These are phyloP conservation scores for Mycena rebaudengoi DNA, from an alignment of 768 basidiomycete genomes.

Conservation along the genomic window DNA sequence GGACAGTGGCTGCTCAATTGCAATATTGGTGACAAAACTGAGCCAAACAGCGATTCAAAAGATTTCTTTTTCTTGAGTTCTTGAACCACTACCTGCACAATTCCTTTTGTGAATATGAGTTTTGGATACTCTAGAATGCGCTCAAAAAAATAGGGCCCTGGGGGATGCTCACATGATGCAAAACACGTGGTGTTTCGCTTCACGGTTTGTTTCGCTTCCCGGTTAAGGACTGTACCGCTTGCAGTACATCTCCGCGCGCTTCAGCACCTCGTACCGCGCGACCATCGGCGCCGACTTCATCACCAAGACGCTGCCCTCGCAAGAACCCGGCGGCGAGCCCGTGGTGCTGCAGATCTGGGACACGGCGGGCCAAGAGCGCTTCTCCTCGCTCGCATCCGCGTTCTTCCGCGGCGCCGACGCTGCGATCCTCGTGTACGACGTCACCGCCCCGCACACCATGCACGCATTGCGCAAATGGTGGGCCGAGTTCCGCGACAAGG, in stretches of 20 bases:
- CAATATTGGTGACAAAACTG: no score
- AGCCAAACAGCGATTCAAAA: no score
- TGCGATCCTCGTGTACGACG: slow-evolving; percentile 83
- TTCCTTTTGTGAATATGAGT: no score
- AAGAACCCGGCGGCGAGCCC: slow-evolving; percentile 53
- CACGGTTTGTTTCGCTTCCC: no score
- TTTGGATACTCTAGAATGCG: no score
- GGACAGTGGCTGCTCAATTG: no score
- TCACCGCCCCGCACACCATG: slow-evolving; percentile 71
- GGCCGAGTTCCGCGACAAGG: slow-evolving; percentile 73
- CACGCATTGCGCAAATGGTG: slow-evolving; percentile 76
- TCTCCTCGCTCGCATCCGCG: slow-evolving; percentile 81
- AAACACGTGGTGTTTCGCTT: no score
- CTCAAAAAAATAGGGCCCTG: no score
- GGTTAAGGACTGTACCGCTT: not conserved
- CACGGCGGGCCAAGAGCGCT: slow-evolving; percentile 89
- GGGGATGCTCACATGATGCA: no score
- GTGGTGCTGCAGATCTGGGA: slow-evolving; percentile 62
- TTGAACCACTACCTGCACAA: no score
- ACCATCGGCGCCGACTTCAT: slow-evolving; percentile 94
- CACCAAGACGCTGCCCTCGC: slow-evolving; percentile 73
- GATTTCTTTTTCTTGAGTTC: no score
- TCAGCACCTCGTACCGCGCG: slow-evolving; percentile 80
- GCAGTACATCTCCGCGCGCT: slow-evolving; percentile 80
- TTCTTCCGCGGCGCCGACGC: slow-evolving; percentile 91